These are phyloP conservation scores for Botrytis paeoniae DNA, from an alignment of 2,329 filamentous ascomycete genomes.

Conservation along the genomic window DNA sequence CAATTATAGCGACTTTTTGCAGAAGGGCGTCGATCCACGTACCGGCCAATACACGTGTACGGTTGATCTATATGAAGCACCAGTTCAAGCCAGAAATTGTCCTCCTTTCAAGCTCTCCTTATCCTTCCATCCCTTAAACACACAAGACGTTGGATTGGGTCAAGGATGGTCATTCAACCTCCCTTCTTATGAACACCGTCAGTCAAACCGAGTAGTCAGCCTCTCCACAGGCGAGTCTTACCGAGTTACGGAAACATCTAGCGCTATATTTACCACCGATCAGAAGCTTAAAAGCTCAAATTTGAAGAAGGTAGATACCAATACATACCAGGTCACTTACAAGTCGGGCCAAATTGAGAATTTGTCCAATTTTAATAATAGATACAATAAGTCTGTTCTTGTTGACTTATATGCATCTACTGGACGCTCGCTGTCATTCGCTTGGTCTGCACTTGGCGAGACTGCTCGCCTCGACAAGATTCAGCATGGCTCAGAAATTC, in stretches of 20 bases:
- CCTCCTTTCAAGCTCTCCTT: constrained; percentile 16
- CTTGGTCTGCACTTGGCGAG: background rate
- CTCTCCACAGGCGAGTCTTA: constrained; percentile 10
- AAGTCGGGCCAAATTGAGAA: constrained; percentile 11
- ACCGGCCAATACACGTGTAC: constrained; percentile 15
- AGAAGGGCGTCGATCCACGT: constrained; percentile 15
- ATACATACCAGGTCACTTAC: constrained; percentile 12
- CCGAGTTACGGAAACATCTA: constrained; percentile 14
- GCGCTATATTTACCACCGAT: background rate
- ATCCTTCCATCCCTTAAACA: constrained; percentile 5
- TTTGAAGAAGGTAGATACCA: background rate
- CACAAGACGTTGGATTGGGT: constrained; percentile 7
- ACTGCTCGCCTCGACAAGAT: constrained; percentile 6
- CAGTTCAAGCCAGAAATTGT: constrained; percentile 16
- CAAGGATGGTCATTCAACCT: constrained; percentile 11
- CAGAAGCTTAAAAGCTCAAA: constrained; percentile 12
- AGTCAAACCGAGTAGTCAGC: background rate
- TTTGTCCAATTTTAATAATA: constrained; percentile 9
- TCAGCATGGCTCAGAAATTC: constrained; percentile 8
- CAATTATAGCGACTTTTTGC: constrained; percentile 10
- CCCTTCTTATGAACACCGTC: constrained; percentile 16
- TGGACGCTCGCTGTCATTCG: constrained; percentile 4
- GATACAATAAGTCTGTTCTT: constrained; percentile 10
- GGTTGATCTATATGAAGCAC: constrained; percentile 10
- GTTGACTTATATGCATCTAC: constrained; percentile 8